Percentiles rank a stretch among this genome's conserved stretches.
Evolutionary conservation across 2,329 filamentous ascomycete species (phyloP).

Genomic region (Claviceps quebecensis): DNA sequence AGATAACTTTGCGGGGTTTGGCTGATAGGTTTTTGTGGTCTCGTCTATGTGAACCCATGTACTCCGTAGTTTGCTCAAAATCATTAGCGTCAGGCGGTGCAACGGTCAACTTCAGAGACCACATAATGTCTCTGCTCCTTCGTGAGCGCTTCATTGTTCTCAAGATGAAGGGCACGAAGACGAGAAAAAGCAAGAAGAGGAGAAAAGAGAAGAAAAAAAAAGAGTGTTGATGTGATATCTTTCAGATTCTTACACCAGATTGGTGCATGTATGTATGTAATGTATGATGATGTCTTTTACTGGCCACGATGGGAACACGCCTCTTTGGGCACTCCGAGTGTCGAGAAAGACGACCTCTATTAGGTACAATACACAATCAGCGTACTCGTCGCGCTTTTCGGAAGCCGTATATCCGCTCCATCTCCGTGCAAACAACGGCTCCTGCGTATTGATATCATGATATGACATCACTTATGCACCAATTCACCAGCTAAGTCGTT

Average conservation of each 20-base stretch:
- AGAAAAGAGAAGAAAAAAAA: background rate
- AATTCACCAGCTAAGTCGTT: slow-evolving; percentile 10
- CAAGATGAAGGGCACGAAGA: background rate
- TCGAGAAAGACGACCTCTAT: background rate
- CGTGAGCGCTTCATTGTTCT: background rate
- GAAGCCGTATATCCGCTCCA: slow-evolving; percentile 16
- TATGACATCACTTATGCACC: slow-evolving; percentile 18
- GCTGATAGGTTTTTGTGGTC: slow-evolving; percentile 7
- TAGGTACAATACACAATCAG: background rate
- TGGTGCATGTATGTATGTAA: too few species aligned
- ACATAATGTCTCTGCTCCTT: background rate
- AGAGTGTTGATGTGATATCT: too few species aligned
- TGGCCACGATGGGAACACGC: background rate
- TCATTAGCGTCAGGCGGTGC: slow-evolving; percentile 17
- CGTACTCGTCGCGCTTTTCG: slow-evolving; percentile 2
- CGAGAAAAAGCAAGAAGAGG: background rate
- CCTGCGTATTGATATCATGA: slow-evolving; percentile 7
- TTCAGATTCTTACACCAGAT: too few species aligned
- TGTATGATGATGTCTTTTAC: too few species aligned
- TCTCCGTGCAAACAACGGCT: slow-evolving; percentile 16
- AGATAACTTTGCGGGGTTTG: slow-evolving; percentile 10
- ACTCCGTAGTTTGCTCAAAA: slow-evolving; percentile 19
- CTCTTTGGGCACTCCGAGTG: background rate
- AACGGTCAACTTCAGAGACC: slow-evolving; percentile 10
- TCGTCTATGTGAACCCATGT: slow-evolving; percentile 12